Conservation (phyloP, 345 rosid genomes). For the Hypericum androsaemum region DNA sequence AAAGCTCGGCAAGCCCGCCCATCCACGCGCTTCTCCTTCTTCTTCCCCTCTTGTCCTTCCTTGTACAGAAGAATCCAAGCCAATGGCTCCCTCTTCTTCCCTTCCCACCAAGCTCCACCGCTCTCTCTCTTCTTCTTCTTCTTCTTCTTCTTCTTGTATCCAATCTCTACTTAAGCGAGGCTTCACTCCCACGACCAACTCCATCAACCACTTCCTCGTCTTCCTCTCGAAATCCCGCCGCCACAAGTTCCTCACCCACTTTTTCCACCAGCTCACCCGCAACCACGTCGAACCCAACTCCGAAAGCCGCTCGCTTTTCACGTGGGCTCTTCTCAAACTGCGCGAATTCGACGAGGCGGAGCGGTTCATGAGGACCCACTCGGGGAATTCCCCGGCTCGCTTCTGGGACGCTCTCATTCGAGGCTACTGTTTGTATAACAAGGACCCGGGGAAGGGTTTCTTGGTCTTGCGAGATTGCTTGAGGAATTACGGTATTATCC, state of each 20-base stretch:
- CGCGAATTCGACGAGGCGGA: conserved; percentile 50
- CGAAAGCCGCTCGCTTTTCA: conserved; percentile 35
- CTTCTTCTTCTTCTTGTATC: conserved; percentile 10
- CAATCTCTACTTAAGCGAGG: conserved; percentile 43
- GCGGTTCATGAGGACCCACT: conserved; percentile 34
- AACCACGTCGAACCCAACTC: conserved; percentile 24
- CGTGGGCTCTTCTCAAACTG: conserved; percentile 44
- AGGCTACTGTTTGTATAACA: conserved; percentile 29
- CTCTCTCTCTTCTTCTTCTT: conserved; percentile 15
- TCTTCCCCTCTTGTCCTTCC: too few relatives aligned
- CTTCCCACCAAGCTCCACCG: too few relatives aligned
- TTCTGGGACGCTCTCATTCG: conserved; percentile 46
- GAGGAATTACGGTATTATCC: conserved; percentile 39
- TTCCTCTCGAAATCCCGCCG: conserved; percentile 29
- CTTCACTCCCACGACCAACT: conserved; percentile 36
- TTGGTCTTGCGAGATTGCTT: conserved; percentile 37
- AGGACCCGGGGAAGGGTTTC: conserved; percentile 44
- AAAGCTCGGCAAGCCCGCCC: too few relatives aligned
- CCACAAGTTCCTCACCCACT: conserved; percentile 22
- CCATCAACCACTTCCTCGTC: conserved; percentile 32
- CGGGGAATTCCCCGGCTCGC: conserved; percentile 20
- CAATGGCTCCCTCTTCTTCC: too few relatives aligned
- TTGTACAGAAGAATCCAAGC: too few relatives aligned
- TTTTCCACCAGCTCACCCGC: conserved; percentile 26
- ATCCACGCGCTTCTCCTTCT: too few relatives aligned